phyloP scores from a whole-genome alignment of 257 asterid genomes.

The Solanum bulbocastanum region DNA sequence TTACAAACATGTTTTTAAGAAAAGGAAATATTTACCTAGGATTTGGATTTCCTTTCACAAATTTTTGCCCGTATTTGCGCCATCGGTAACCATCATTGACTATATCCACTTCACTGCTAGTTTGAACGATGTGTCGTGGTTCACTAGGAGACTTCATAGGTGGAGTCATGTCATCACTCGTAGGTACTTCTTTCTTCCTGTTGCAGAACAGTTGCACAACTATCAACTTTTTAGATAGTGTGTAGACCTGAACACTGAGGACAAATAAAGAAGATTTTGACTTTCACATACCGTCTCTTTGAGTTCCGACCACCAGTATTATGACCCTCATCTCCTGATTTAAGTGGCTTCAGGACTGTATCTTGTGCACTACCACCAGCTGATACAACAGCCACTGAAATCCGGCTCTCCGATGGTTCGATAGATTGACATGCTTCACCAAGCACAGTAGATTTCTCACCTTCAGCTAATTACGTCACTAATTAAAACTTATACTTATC shows the following conservation, averaged over 20 bases:
- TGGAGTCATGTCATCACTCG: conserved; percentile 28
- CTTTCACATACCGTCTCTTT: conserved; percentile 62
- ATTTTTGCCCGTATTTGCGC: conserved; percentile 97
- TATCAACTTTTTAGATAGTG: not conserved
- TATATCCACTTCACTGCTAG: conserved; percentile 66
- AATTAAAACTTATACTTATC: conserved; percentile 3
- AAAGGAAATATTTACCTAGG: conserved; percentile 51
- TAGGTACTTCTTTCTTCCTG: conserved; percentile 49
- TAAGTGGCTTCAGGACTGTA: conserved; percentile 21
- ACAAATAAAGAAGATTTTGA: conserved; percentile 4
- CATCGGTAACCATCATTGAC: conserved; percentile 88
- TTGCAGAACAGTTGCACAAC: conserved; percentile 15
- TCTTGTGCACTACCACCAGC: conserved; percentile 19
- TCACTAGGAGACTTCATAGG: conserved; percentile 40
- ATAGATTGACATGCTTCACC: conserved; percentile 20
- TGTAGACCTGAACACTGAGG: not conserved
- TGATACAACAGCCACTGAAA: conserved; percentile 18
- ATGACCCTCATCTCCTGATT: conserved; percentile 24
- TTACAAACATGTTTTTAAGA: not conserved
- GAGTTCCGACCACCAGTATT: conserved; percentile 25
- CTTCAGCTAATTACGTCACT: conserved; percentile 27
- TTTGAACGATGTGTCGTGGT: conserved; percentile 59
- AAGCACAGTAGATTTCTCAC: conserved; percentile 18
- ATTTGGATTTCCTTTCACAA: conserved; percentile 88
- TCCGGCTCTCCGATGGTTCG: conserved; percentile 18